These are phyloP conservation scores for Olyra latifolia DNA, from an alignment of 176 grass and related monocot genomes.

Conservation along the genomic window DNA sequence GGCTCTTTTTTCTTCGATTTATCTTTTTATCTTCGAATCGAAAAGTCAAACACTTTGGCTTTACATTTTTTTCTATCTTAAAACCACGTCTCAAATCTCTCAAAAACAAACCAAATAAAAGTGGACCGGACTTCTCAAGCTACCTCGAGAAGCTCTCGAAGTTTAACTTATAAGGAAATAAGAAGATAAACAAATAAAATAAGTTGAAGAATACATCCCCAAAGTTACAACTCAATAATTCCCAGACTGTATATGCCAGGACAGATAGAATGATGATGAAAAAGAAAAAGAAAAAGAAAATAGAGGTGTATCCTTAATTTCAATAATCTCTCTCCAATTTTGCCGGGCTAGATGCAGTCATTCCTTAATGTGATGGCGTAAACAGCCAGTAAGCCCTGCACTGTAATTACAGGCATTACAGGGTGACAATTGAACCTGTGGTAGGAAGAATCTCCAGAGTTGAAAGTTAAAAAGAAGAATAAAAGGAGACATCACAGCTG, in stretches of 20 bases:
- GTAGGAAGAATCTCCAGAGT: slow-evolving; percentile 30
- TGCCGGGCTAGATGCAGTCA: not conserved
- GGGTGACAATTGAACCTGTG: slow-evolving; percentile 52
- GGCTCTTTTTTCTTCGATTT: no score
- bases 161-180: no score
- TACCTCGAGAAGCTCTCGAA: no score
- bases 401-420: slow-evolving; percentile 30
- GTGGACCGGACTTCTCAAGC: no score
- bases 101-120: no score
- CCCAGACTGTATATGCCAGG: not conserved
- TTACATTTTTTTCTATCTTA: no score
- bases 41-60: no score
- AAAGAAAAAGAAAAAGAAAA: not conserved
- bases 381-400: slow-evolving; percentile 19
- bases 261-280: not conserved
- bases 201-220: no score
- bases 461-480: slow-evolving; percentile 43
- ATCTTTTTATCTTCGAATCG: no score
- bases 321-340: not conserved
- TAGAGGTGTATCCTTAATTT: not conserved
- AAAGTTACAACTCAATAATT: not conserved
- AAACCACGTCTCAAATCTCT: no score
- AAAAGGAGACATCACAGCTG: slow-evolving; percentile 47
- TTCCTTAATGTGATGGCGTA: not conserved
- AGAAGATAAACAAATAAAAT: no score